phyloP scores from a whole-genome alignment of 805 yeast genomes.

The Spathaspora gorwiae region DNA sequence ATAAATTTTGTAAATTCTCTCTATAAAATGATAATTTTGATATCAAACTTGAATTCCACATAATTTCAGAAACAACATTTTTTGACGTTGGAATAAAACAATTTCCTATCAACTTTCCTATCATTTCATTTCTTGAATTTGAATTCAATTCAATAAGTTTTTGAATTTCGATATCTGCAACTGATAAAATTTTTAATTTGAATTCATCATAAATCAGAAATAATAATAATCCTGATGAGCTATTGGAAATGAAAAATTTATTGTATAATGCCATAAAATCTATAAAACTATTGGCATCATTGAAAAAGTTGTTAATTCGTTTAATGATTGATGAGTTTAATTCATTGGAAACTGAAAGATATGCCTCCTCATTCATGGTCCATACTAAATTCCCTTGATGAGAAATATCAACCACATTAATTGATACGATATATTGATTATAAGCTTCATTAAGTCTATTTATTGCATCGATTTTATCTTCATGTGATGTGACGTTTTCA shows the following conservation, averaged over 20 bases:
- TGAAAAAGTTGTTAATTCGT: slow-evolving; percentile 22
- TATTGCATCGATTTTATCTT: background rate
- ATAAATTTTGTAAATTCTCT: slow-evolving; percentile 15
- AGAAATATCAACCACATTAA: slow-evolving; percentile 29
- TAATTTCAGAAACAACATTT: slow-evolving; percentile 4
- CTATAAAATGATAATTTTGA: slow-evolving; percentile 22
- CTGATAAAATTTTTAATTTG: slow-evolving; percentile 26
- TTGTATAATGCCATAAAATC: slow-evolving; percentile 25
- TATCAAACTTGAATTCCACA: slow-evolving; percentile 15
- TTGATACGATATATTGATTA: slow-evolving; percentile 22
- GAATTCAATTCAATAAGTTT: slow-evolving; percentile 12
- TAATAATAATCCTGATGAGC: slow-evolving; percentile 12
- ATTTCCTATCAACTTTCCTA: background rate
- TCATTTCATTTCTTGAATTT: background rate
- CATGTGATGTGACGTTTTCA: slow-evolving; percentile 8
- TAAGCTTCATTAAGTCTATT: slow-evolving; percentile 18
- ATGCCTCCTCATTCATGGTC: slow-evolving; percentile 24
- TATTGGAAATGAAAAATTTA: slow-evolving; percentile 15
- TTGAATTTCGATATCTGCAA: slow-evolving; percentile 24
- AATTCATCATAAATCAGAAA: slow-evolving; percentile 32
- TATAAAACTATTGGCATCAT: slow-evolving; percentile 19
- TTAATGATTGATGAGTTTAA: slow-evolving; percentile 18
- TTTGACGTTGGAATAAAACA: background rate
- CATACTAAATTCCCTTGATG: slow-evolving; percentile 26
- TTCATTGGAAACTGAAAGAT: slow-evolving; percentile 15